A percentile compares a stretch with the other conserved stretches of the same genome.
Conservation (phyloP, 768 basidiomycete genomes). For the Boletus rubescentipes region DNA sequence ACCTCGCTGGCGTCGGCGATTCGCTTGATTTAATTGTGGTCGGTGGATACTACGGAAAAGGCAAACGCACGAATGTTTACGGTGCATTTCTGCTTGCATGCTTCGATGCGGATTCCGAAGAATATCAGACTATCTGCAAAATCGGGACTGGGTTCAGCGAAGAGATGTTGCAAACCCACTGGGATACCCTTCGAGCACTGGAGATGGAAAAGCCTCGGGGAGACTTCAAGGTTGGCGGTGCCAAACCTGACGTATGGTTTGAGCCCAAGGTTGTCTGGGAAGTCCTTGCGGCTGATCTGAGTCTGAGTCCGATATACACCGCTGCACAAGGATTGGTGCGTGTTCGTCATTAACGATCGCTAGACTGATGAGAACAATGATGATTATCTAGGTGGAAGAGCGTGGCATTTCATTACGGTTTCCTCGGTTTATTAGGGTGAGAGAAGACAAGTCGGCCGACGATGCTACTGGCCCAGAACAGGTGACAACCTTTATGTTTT, state of each 20-base stretch:
- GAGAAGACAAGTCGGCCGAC: conserved; percentile 92
- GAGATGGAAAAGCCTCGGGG: conserved; percentile 69
- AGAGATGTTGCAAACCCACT: conserved; percentile 78
- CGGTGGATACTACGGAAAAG: conserved; percentile 96
- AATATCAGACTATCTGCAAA: conserved; percentile 97
- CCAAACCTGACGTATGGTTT: conserved; percentile 98
- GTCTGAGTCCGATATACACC: conserved; percentile 94
- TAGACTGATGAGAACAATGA: conserved; percentile 1
- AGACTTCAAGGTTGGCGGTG: conserved; percentile 86
- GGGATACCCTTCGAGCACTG: conserved; percentile 77
- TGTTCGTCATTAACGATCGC: conserved; percentile 7
- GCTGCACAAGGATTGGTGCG: conserved; percentile 87
- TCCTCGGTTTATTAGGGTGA: conserved; percentile 87
- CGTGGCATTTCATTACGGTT: conserved; percentile 95
- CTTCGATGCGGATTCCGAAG: conserved; percentile 91
- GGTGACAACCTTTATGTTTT: conserved; percentile 41
- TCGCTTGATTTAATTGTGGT: conserved; percentile 98
- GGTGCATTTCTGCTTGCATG: conserved; percentile 98
- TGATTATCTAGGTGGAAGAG: conserved; percentile 62
- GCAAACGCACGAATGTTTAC: conserved; percentile 96
- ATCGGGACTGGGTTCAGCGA: conserved; percentile 99
- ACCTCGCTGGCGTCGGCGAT: conserved; percentile 93
- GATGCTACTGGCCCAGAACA: conserved; percentile 94
- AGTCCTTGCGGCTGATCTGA: conserved; percentile 94
- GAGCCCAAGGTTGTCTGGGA: conserved; percentile 98